phyloP scores from a whole-genome alignment of 345 rosid species.

The Eutrema japonicum region DNA sequence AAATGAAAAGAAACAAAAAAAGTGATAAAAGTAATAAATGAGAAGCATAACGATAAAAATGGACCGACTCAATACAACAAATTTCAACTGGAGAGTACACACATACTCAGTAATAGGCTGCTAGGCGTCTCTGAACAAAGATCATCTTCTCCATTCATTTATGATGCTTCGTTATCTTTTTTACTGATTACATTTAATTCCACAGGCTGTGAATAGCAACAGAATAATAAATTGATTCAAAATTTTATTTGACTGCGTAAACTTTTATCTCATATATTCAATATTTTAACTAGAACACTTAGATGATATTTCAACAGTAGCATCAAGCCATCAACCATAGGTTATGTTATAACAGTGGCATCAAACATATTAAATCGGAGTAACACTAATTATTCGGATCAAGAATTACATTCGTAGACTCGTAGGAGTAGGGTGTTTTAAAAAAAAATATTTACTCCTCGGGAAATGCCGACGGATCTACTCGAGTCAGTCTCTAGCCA shows the following conservation, averaged over 20 bases:
- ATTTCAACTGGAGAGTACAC: constrained; percentile 16
- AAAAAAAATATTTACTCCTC: neutral
- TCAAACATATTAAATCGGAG: neutral
- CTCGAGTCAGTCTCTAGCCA: constrained; percentile 28
- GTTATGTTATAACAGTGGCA: neutral
- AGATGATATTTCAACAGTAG: too few species aligned
- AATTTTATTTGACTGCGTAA: too few species aligned
- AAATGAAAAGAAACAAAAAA: constrained; percentile 22
- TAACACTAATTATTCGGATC: neutral
- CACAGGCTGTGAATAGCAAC: too few species aligned
- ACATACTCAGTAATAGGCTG: constrained; percentile 26
- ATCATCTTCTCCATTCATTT: constrained; percentile 20
- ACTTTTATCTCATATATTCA: too few species aligned
- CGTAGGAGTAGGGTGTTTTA: constrained; percentile 15
- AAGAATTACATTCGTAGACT: constrained; percentile 1
- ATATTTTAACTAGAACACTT: too few species aligned
- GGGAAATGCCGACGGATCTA: constrained; percentile 24
- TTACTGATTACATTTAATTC: constrained; percentile 29
- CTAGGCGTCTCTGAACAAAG: constrained; percentile 31
- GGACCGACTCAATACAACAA: constrained; percentile 21
- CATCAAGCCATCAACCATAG: too few species aligned
- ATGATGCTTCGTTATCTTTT: constrained; percentile 15
- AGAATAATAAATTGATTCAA: neutral
- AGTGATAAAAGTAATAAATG: constrained; percentile 16
- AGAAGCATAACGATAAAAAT: constrained; percentile 3